Percentiles rank a stretch among this genome's conserved stretches.
Evolutionary conservation across 2,329 filamentous ascomycete genomes (phyloP).

Genomic region (Beauveria brongniartii): DNA sequence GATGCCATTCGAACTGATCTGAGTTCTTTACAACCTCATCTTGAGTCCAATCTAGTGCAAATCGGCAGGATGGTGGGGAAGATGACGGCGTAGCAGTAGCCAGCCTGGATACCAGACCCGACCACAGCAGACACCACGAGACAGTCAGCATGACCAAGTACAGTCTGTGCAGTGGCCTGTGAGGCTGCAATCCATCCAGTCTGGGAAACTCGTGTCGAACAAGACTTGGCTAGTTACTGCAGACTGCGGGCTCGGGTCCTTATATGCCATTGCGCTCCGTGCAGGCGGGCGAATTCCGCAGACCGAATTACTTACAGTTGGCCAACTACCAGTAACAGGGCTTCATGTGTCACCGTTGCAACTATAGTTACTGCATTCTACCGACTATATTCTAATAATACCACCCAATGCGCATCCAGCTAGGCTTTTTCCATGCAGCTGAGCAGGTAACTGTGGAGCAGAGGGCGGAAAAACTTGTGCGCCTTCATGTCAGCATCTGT

Average conservation of each 20-base stretch:
- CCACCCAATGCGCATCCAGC: not conserved
- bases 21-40: conserved; percentile 22
- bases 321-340: not conserved
- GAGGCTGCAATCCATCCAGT: not conserved
- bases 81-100: not conserved
- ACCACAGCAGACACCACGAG: not conserved
- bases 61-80: conserved; percentile 21
- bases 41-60: conserved; percentile 22
- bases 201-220: not conserved
- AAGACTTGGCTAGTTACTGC: not conserved
- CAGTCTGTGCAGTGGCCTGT: not conserved
- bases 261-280: not conserved
- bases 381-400: not conserved
- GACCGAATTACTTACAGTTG: not conserved
- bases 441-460: conserved; percentile 7
- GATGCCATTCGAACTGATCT: conserved; percentile 26
- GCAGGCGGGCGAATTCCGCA: not conserved
- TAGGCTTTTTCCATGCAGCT: not conserved
- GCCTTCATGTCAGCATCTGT: not conserved
- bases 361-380: not conserved
- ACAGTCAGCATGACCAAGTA: not conserved
- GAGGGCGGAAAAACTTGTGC: conserved; percentile 8
- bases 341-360: not conserved
- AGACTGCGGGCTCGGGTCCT: not conserved
- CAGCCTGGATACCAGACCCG: not conserved